Base-by-base conservation (phyloP, 441 rosid species). In the Arabidopsis lyrata region DNA sequence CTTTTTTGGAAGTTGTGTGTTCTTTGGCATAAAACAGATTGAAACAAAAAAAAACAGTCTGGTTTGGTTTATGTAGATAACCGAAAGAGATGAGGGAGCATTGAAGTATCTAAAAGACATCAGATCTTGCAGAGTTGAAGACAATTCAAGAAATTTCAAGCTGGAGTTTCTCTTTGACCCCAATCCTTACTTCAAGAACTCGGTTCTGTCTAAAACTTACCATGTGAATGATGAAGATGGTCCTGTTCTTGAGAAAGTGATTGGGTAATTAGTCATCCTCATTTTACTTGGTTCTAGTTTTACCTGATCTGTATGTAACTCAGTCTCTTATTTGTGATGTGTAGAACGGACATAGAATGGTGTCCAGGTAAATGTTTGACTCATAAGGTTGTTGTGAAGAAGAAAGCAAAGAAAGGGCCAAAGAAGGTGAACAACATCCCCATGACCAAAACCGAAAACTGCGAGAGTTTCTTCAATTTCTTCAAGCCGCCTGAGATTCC, bases 381-480 rank as follows among this genome's bases (percentile, higher is more conserved):
- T 2, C 86, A 84, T 77, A 87, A 87, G 63, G 80, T 86, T 38
- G 87, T 85, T 35, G 85, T 85, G n/a, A 88, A 85, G 83, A 88
- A 89, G 83, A 86, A 82, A 77, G 83, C 91, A 8, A 86, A 81
- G 75, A 83, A 83, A 59, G 97, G 92, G 29, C 76, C 93, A 9
- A 88, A 86, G 82, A 89, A 86, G 79, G 76, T 86, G 10, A 90
- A 71, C 58, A 77, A 41, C 73, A 77, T 70, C 50, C 92, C 96
- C 31, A 79, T 90, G 15, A 83, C 88, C n/a, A 88, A 90, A 71
- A 77, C 63, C 7, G 72, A 65, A 80, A 88, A 72, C 12, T 87
- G 88, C 65, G 93, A 86, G 49, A 91, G 97, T 50, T 91, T 91
- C 58, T 91, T 91, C 77, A 87, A 91, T 77, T 91, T 91, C 84